These are phyloP conservation scores for Epichloe hybrida DNA, from an alignment of 2,329 filamentous ascomycete species.

Conservation along the genomic window DNA sequence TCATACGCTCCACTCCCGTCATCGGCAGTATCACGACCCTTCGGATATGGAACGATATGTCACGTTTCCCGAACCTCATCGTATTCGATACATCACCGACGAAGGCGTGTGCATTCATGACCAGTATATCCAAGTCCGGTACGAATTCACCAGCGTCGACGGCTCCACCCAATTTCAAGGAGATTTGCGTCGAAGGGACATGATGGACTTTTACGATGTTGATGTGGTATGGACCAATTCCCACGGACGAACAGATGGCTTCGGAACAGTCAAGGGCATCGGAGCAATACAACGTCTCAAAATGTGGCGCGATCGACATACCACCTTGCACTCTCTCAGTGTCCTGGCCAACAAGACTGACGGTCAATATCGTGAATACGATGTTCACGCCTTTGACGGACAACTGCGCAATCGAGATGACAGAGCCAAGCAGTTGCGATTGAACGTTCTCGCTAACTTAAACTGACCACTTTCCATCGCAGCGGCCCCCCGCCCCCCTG, in stretches of 20 bases:
- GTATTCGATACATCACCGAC: slow-evolving; percentile 33
- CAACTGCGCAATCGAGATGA: slow-evolving; percentile 34
- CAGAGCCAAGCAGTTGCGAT: slow-evolving; percentile 29
- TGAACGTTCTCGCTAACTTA: slow-evolving; percentile 21
- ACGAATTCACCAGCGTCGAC: slow-evolving; percentile 37
- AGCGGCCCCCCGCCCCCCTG: neutral
- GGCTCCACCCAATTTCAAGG: slow-evolving; percentile 35
- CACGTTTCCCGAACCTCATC: slow-evolving; percentile 33
- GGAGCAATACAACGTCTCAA: slow-evolving; percentile 39
- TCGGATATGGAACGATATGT: slow-evolving; percentile 36
- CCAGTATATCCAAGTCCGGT: slow-evolving; percentile 32
- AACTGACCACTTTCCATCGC: neutral
- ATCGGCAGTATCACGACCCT: slow-evolving; percentile 36
- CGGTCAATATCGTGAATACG: slow-evolving; percentile 33
- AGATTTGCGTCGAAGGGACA: slow-evolving; percentile 32
- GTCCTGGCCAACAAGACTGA: slow-evolving; percentile 34
- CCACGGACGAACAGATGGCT: slow-evolving; percentile 34
- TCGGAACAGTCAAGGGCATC: slow-evolving; percentile 36
- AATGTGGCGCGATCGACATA: slow-evolving; percentile 36
- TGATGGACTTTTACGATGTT: slow-evolving; percentile 38
- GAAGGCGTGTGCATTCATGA: slow-evolving; percentile 35
- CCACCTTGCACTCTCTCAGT: slow-evolving; percentile 32
- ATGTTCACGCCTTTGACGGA: slow-evolving; percentile 32
- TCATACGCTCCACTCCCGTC: slow-evolving; percentile 35
- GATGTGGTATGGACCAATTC: slow-evolving; percentile 39